Evolutionary conservation across 1,284 basidiomycete genomes (phyloP), one percentile per base, ranked within the genome.

Genomic region (Neonothopanus nambi): DNA sequence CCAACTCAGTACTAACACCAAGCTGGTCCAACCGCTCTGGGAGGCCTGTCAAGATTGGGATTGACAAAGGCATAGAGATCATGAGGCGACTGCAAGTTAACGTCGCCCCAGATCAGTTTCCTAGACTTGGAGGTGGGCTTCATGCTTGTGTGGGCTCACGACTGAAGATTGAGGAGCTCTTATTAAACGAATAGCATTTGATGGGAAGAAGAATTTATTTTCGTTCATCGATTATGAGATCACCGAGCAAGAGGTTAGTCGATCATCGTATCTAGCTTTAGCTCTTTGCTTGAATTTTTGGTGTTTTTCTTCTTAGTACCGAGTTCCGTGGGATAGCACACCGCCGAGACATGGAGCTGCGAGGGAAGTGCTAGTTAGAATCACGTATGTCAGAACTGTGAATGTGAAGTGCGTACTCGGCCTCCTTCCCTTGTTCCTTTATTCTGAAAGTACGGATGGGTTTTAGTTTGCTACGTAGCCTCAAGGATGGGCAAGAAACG

Each of bases 181-280:
- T 33, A 15, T 37, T 13, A 2, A 40, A 23, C 17, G 23, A 48
- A 8, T 13, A 71, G 70, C 69, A 1, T 71, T 58, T 48, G 70
- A 70, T 48, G 70, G 70, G 6, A 67, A 67, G 54, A 64, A 64
- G 30, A 70, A 69, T 43, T 46, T 71, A 0, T 71, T 65, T 39
- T 67, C 67, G 1, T 63, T 61, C 26, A 24, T 41, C 30, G 40
- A 56, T 21, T 70, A 67, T 26, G 33, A 37, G 12, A 59, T 68
- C 46, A 26, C 51, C 21, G 50, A 54, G 20, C 48, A 61, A 49
- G 58, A 61, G 51, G 65, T 65, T 9, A 9, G 47, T 18, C 15
- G 11, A 44, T 30, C 24, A 26, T 49, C 12, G 17, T n/a, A 9
- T 2, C 13, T 9, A 48, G 24, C 8, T n/a, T 5, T 35, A 17